Conservation (phyloP, 23 red algal genomes). For the Gracilariopsis chorda region DNA sequence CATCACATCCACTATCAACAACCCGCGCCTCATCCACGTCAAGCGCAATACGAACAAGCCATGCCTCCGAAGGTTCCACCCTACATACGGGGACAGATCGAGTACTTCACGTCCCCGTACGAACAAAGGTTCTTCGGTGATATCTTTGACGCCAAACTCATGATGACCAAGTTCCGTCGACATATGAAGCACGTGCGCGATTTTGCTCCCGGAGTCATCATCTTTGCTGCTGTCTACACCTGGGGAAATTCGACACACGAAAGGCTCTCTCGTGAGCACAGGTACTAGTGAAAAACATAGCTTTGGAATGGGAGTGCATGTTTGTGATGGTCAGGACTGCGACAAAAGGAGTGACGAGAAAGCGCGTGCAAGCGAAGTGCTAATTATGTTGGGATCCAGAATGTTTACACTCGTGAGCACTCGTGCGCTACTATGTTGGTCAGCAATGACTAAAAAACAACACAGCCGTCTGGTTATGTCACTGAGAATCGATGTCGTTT, state of each 20-base stretch:
- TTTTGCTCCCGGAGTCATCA: conserved; percentile 58
- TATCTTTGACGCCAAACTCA: conserved; percentile 68
- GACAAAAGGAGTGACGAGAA: too few species aligned
- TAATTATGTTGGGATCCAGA: too few species aligned
- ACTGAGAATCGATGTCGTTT: too few species aligned
- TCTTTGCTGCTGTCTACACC: conserved; percentile 74
- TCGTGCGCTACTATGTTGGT: too few species aligned
- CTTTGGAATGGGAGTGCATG: too few species aligned
- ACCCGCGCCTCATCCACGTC: background rate
- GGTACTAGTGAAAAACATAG: too few species aligned
- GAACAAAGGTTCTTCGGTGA: conserved; percentile 94
- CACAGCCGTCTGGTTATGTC: too few species aligned
- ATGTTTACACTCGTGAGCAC: too few species aligned
- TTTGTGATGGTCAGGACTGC: too few species aligned
- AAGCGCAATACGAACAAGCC: background rate
- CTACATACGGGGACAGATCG: conserved; percentile 82
- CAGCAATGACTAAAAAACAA: too few species aligned
- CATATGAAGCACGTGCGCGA: conserved; percentile 67
- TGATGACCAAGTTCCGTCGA: conserved; percentile 81
- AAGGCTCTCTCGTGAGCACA: conserved; percentile 57
- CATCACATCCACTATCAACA: too few species aligned
- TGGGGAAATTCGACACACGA: conserved; percentile 79
- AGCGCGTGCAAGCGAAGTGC: too few species aligned
- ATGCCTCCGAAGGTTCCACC: conserved; percentile 86
- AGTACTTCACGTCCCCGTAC: conserved; percentile 91